Conservation (phyloP, 352 stramenopile genomes). For the Pythium brassicae region DNA sequence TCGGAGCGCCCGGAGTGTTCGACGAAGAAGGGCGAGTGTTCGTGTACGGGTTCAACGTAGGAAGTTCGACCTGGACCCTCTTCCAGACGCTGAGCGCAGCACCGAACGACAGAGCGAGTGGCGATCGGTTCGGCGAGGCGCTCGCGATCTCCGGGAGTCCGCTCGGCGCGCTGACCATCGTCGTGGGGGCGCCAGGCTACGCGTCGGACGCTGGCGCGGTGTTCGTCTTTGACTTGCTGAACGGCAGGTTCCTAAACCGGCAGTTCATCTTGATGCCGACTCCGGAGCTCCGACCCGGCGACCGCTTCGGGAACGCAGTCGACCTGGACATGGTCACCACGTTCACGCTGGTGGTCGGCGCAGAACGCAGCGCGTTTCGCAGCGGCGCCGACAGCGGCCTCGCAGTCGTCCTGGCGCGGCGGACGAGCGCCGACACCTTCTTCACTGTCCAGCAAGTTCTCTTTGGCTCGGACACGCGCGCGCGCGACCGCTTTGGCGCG, state of each 20-base stretch:
- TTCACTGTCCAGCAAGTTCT: slow-evolving; percentile 73
- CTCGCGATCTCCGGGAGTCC: slow-evolving; percentile 54
- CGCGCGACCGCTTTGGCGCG: slow-evolving; percentile 66
- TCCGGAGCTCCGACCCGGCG: slow-evolving; percentile 41
- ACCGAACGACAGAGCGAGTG: slow-evolving; percentile 34
- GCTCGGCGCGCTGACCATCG: slow-evolving; percentile 38
- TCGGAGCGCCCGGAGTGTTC: slow-evolving; percentile 58
- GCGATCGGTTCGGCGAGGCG: slow-evolving; percentile 69
- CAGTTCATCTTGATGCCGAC: slow-evolving; percentile 54
- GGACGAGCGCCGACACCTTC: slow-evolving; percentile 48
- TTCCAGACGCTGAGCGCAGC: slow-evolving; percentile 61
- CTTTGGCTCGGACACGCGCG: slow-evolving; percentile 55
- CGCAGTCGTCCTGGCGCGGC: slow-evolving; percentile 49
- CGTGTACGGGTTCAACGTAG: slow-evolving; percentile 65
- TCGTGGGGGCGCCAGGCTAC: slow-evolving; percentile 70
- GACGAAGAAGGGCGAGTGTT: slow-evolving; percentile 60
- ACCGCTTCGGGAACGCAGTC: slow-evolving; percentile 66
- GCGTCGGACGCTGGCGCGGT: slow-evolving; percentile 43
- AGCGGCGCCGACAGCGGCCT: slow-evolving; percentile 39
- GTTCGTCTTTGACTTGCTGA: slow-evolving; percentile 70
- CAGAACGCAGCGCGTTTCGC: slow-evolving; percentile 34
- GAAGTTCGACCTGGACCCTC: slow-evolving; percentile 34
- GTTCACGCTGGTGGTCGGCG: slow-evolving; percentile 66
- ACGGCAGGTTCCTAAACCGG: slow-evolving; percentile 52
- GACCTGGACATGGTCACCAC: slow-evolving; percentile 69